Percentiles rank a stretch among this genome's conserved stretches.
These are phyloP conservation scores for Tuber magnatum DNA, from an alignment of 495 filamentous ascomycete species.

Conservation along the genomic window DNA sequence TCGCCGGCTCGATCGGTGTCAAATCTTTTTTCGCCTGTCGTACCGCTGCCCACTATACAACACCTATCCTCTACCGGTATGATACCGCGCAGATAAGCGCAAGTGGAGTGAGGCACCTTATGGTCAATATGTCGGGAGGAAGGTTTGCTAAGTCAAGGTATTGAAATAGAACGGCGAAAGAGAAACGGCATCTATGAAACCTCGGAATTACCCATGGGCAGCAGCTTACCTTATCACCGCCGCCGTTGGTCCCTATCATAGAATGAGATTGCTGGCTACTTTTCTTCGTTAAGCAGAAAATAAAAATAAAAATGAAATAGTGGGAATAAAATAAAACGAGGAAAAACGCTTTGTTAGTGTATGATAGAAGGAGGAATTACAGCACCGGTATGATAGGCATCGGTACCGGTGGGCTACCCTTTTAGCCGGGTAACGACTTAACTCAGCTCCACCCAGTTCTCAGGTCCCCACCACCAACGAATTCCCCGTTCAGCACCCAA, in stretches of 20 bases:
- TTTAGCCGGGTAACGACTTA: neutral
- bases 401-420: neutral
- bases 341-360: neutral
- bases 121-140: neutral
- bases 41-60: neutral
- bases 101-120: neutral
- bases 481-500: conserved; percentile 9
- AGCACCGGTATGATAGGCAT: too few relatives aligned
- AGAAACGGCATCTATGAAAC: neutral
- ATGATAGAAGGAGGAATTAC: neutral
- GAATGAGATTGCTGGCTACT: neutral
- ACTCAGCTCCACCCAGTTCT: neutral
- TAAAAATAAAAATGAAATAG: neutral
- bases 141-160: neutral
- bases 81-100: neutral
- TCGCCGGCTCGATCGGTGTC: neutral
- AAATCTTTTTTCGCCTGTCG: neutral
- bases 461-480: conserved; percentile 27
- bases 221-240: neutral
- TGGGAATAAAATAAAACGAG: neutral
- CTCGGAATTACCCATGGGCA: neutral
- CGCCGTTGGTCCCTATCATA: neutral
- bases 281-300: neutral
- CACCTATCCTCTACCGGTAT: neutral
- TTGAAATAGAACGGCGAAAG: neutral